These are phyloP conservation scores for Arthrobotrys iridis DNA, from an alignment of 2,329 filamentous ascomycete genomes.

Conservation along the genomic window DNA sequence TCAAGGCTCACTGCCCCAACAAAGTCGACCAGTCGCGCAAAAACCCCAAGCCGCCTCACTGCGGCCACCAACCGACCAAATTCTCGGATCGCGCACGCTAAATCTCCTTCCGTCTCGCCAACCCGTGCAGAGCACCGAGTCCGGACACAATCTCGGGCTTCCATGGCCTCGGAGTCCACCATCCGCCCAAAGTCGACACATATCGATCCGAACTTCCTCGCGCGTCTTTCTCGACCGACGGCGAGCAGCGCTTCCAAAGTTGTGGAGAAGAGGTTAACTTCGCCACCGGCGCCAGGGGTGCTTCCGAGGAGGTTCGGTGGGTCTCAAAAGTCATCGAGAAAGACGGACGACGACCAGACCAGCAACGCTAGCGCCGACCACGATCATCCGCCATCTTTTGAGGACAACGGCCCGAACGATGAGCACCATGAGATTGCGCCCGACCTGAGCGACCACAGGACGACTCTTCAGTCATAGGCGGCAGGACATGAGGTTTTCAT, in stretches of 20 bases:
- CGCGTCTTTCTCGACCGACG: constrained; percentile 43
- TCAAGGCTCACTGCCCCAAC: constrained; percentile 22
- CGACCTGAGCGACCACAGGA: constrained; percentile 38
- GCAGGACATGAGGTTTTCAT: too few species aligned
- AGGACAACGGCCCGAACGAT: constrained; percentile 48
- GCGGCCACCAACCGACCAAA: constrained; percentile 20
- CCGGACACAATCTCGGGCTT: constrained; percentile 35
- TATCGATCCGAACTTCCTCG: constrained; percentile 49
- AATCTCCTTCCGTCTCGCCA: constrained; percentile 45
- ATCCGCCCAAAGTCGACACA: constrained; percentile 46
- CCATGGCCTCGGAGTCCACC: constrained; percentile 51
- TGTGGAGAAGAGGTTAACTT: constrained; percentile 45
- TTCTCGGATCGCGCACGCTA: constrained; percentile 35
- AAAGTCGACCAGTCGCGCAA: constrained; percentile 21
- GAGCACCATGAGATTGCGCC: constrained; percentile 42
- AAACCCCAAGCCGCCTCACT: constrained; percentile 40
- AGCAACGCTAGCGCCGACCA: constrained; percentile 39
- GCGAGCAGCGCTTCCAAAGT: constrained; percentile 49
- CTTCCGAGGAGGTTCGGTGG: constrained; percentile 23
- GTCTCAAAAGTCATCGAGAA: constrained; percentile 38
- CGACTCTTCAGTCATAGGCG: constrained; percentile 23
- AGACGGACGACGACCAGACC: constrained; percentile 43
- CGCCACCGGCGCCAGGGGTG: constrained; percentile 24
- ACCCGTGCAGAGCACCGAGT: constrained; percentile 43
- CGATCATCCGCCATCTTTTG: constrained; percentile 28